Conservation (phyloP, 108 stramenopile genomes). For the Cylindrotheca fusiformis region DNA sequence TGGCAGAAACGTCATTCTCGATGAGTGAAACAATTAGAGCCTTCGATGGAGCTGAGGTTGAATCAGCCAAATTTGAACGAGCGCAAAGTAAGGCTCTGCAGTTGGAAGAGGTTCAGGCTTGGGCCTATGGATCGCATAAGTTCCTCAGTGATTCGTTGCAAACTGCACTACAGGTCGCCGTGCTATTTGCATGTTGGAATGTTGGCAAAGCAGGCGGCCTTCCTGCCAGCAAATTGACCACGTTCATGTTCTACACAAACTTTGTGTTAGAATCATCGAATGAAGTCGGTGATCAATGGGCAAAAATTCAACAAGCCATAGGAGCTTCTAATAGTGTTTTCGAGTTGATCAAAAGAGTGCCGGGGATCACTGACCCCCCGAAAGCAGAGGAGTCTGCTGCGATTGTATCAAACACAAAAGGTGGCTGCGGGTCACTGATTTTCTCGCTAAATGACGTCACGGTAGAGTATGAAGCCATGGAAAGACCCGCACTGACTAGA, state of each 20-base stretch:
- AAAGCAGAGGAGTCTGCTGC: too few relatives aligned
- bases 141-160: constrained; percentile 79
- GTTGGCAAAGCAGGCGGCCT: constrained; percentile 58
- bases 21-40: constrained; percentile 85
- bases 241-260: constrained; percentile 81
- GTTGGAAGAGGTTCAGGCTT: constrained; percentile 83
- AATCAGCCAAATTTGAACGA: constrained; percentile 65
- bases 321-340: constrained; percentile 83
- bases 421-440: constrained; percentile 33
- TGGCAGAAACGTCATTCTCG: constrained; percentile 83
- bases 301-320: constrained; percentile 79
- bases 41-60: constrained; percentile 71
- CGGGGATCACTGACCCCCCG: constrained; percentile 65
- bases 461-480: constrained; percentile 67
- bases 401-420: constrained; percentile 1
- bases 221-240: constrained; percentile 63
- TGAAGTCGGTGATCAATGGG: constrained; percentile 88
- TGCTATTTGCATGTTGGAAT: constrained; percentile 70
- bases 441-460: constrained; percentile 64
- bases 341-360: constrained; percentile 70
- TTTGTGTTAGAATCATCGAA: constrained; percentile 81
- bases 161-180: constrained; percentile 47
- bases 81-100: constrained; percentile 73
- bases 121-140: constrained; percentile 82
- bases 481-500: constrained; percentile 54